Evolutionary conservation across 768 basidiomycete species (phyloP).

Genomic region (Tulasnella sp.): DNA sequence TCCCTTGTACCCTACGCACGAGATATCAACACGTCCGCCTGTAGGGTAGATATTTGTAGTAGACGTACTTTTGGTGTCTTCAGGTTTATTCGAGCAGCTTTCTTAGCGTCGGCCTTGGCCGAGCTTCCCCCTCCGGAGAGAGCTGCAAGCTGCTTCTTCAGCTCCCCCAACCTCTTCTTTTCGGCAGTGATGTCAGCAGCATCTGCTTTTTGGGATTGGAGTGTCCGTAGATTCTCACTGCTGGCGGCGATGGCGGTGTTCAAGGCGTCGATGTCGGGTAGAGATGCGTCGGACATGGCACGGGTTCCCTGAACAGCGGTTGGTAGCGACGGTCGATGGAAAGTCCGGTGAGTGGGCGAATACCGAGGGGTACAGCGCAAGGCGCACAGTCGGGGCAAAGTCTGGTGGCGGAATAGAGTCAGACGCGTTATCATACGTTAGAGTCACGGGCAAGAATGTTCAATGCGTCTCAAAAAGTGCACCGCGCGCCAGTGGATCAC

Average conservation of each 20-base stretch:
- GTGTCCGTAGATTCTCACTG: constrained; percentile 15
- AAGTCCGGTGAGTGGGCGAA: background rate
- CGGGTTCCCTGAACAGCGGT: background rate
- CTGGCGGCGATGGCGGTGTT: constrained; percentile 16
- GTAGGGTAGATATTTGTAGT: background rate
- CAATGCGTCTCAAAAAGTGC: background rate
- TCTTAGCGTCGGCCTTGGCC: constrained; percentile 31
- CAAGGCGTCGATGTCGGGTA: constrained; percentile 9
- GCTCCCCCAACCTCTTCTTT: constrained; percentile 43
- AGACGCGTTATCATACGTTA: background rate
- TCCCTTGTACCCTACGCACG: constrained; percentile 75
- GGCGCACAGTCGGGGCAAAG: background rate
- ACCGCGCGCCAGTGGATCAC: background rate
- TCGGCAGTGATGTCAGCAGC: constrained; percentile 41
- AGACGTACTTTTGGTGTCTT: constrained; percentile 87
- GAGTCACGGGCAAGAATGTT: background rate
- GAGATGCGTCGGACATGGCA: background rate
- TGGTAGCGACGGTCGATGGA: background rate
- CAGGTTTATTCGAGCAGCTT: constrained; percentile 54
- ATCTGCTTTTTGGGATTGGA: constrained; percentile 37
- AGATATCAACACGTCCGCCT: background rate
- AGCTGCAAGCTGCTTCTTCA: constrained; percentile 19
- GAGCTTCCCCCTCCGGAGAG: constrained; percentile 28
- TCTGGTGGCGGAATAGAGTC: constrained; percentile 5
- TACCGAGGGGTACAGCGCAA: background rate